Base-by-base conservation (phyloP, 345 rosid species). In the Excoecaria agallocha region DNA sequence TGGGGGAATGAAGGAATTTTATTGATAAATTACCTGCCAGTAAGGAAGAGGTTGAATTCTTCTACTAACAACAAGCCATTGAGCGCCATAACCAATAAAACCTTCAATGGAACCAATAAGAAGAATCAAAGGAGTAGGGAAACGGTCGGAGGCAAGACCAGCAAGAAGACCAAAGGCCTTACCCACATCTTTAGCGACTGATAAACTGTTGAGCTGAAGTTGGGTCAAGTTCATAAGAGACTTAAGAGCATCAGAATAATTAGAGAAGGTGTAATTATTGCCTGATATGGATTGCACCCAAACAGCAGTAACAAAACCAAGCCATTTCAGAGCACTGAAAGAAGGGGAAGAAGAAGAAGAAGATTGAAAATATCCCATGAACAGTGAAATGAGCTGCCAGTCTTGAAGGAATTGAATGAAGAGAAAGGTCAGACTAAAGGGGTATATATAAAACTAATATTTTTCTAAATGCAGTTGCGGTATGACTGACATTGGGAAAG, bases 221-320 rank as follows among this genome's bases (percentile, higher is more conserved):
- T 92, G 98, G 39, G 91, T 92, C 57, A 94, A 88, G 76, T 76
- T 85, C 98, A 94, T 94, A 9, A 94, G 90, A 25, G 91, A 79
- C 61, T 94, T 94, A 56, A 94, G 84, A 70, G 96, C 91, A 13
- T 88, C 92, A 0, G 98, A 94, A 82, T 94, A 94, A 70, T 94
- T 92, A 1, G 98, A 91, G 82, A 94, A 94, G 1, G 97, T 87
- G 85, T 94, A 92, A 74, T 94, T 94, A 86, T 94, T 94, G 80
- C 98, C 98, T 25, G 98, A 91, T 50, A 94, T 82, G 70, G 93
- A 61, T 80, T 91, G 97, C 22, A 94, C 97, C 98, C 98, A 94
- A 24, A 94, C 95, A 19, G 98, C 98, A 0, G 97, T 88, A 0
- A 94, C 95, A 54, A 94, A 90, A 0, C 98, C 98, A 37, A 94